Percentiles rank a stretch among this genome's conserved stretches.
Evolutionary conservation across 2,329 filamentous ascomycete genomes (phyloP).

Genomic region (Acephala macrosclerotiorum): DNA sequence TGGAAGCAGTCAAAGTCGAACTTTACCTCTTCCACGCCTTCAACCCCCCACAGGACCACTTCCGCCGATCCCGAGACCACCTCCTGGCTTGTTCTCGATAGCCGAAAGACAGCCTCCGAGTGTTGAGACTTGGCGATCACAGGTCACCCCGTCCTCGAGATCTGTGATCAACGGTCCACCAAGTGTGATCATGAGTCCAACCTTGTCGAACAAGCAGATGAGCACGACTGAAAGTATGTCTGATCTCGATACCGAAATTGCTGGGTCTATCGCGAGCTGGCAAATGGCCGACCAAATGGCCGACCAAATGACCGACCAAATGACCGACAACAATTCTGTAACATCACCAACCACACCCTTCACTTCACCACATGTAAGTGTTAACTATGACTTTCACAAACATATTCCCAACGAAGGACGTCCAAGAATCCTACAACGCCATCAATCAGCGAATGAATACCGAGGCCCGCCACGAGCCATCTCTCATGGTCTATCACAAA

Average conservation of each 20-base stretch:
- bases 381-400: slow-evolving; percentile 23
- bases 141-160: slow-evolving; percentile 19
- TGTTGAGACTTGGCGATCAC: slow-evolving; percentile 35
- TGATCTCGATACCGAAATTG: slow-evolving; percentile 23
- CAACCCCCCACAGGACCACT: slow-evolving; percentile 29
- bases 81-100: slow-evolving; percentile 28
- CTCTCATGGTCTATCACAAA: not conserved
- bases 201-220: slow-evolving; percentile 8
- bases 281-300: slow-evolving; percentile 11
- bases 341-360: slow-evolving; percentile 22
- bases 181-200: slow-evolving; percentile 15
- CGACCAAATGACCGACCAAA: slow-evolving; percentile 15
- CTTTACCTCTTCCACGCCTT: slow-evolving; percentile 26
- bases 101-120: slow-evolving; percentile 25
- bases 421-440: slow-evolving; percentile 16
- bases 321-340: slow-evolving; percentile 16
- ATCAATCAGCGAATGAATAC: slow-evolving; percentile 1
- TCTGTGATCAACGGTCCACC: slow-evolving; percentile 12
- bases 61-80: slow-evolving; percentile 28
- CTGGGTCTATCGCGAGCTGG: slow-evolving; percentile 26
- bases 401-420: slow-evolving; percentile 29
- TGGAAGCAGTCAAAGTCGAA: slow-evolving; percentile 21
- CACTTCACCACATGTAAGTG: slow-evolving; percentile 26
- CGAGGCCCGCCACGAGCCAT: not conserved
- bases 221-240: slow-evolving; percentile 22